Conservation (phyloP, 2,329 filamentous ascomycete species). For the Amauroascus niger region DNA sequence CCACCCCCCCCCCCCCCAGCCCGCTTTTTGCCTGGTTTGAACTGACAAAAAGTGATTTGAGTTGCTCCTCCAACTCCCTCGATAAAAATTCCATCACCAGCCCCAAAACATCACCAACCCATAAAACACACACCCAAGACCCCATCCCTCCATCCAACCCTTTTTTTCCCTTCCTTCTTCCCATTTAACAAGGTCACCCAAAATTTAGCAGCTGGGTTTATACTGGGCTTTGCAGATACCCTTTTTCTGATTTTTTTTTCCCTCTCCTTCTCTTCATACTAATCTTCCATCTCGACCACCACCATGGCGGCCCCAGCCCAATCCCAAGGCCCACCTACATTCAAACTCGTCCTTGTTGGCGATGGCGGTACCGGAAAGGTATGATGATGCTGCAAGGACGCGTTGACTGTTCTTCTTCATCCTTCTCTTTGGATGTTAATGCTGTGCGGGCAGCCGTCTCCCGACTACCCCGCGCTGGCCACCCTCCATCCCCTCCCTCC, state of each 20-base stretch:
- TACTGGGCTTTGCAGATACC: neutral
- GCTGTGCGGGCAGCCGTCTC: constrained; percentile 10
- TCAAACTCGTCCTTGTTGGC: constrained; percentile 99
- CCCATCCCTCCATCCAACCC: neutral
- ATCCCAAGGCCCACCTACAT: constrained; percentile 56
- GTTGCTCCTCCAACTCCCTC: constrained; percentile 1
- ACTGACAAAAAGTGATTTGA: no score
- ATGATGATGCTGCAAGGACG: constrained; percentile 29
- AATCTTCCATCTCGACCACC: constrained; percentile 12
- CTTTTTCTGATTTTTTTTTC: neutral
- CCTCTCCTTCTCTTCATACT: neutral
- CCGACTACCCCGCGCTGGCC: constrained; percentile 7
- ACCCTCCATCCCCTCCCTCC: no score
- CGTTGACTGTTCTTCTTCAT: neutral
- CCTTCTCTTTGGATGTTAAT: constrained; percentile 1
- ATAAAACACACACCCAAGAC: neutral
- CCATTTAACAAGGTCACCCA: neutral
- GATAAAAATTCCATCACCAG: constrained; percentile 14
- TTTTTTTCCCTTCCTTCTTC: neutral
- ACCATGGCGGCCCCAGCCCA: constrained; percentile 52
- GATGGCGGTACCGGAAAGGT: constrained; percentile 99
- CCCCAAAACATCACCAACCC: constrained; percentile 8
- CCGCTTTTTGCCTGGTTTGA: no score
- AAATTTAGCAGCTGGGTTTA: neutral
- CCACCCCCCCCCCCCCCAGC: no score